Base-by-base conservation (phyloP, 2,329 filamentous ascomycete genomes). In the Sphaerulina vaccinii region DNA sequence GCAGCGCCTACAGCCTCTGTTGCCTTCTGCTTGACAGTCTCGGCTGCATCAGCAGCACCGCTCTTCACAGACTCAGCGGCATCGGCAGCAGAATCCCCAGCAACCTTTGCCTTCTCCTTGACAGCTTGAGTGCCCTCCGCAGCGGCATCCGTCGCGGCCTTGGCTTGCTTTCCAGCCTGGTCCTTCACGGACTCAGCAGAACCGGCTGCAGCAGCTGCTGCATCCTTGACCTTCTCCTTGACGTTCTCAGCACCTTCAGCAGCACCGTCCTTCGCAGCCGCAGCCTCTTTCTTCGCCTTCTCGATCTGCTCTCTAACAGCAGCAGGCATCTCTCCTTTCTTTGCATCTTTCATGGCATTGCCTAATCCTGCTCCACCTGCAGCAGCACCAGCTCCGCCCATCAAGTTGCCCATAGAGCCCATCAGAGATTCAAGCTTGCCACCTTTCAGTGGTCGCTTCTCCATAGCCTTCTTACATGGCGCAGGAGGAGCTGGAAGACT, bases 381-480 rank as follows among this genome's bases (percentile, higher is more conserved):
- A 6, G 43, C 49, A 10, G 48, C 46, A 22, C 44, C 55, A 49
- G 37, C 43, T n/a, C 40, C 32, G 11, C 56, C 54, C 37, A 56
- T 43, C 52, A 58, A 38, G 16, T 38, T 41, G 13, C 41, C 51
- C 29, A 59, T 51, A 9, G 39, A 47, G 2, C 49, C 54, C 52
- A 62, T 60, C 35, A 62, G 29, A 3, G 40, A 49, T 43, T 65
- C 63, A 54, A 66, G 37, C 53, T 59, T 66, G 3, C 63, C 64
- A 13, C 62, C 62, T 49, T 64, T 64, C 9, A 62, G 56, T 52
- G 62, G 62, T 52, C 60, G 53, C 60, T 66, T 65, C 60, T 63
- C 58, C 61, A 59, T 58, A 15, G 63, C 63, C 51, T 49, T 56
- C 47, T 59, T 58, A 27, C 64, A 67, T 19, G 60, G 54, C 52